Evolutionary conservation across 805 yeast genomes (phyloP), one percentile per base, ranked within the genome.

Genomic region (Teunomyces panamensis): DNA sequence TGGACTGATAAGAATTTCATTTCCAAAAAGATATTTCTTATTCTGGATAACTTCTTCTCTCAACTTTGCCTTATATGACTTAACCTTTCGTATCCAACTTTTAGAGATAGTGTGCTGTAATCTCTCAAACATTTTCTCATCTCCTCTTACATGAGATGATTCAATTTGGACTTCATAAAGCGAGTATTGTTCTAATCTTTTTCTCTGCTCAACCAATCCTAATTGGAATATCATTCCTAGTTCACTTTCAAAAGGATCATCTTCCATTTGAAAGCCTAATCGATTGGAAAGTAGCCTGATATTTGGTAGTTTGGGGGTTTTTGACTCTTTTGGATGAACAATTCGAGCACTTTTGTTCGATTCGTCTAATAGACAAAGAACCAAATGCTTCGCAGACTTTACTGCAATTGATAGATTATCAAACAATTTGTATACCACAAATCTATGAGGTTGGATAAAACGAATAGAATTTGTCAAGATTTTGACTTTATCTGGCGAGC

Each of bases 21-120:
- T 55, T 1, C 77, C 78, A 54, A 65, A 71, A 26, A 73, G 52
- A 44, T 58, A 67, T 46, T 55, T 11, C 29, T 62, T 65, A 48
- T 68, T 66, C 13, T 59, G 51, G 14, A 78, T 67, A 3, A 76
- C 69, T 30, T 69, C 69, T 3, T 66, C 61, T 58, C 73, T 63
- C 50, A 74, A 64, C 30, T 57, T 51, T 4, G 48, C 41, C 52
- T 69, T 73, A 64, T 74, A 77, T 39, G 75, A 73, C 30, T 73
- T 71, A 5, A 88, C 80, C 44, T 87, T 73, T 20, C 77, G 66
- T 17, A 88, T 77, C 98, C 98, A 91, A 0, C 88, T 81, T 14
- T 67, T 65, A 0, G 87, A 77, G 20, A 83, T 72, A 45, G 76
- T 69, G 46, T 74, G 71, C 34, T 75, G 63, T 17, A 87, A 57